These are phyloP conservation scores for Knoxdaviesia proteae DNA, from an alignment of 2,329 filamentous ascomycete species.

Conservation along the genomic window DNA sequence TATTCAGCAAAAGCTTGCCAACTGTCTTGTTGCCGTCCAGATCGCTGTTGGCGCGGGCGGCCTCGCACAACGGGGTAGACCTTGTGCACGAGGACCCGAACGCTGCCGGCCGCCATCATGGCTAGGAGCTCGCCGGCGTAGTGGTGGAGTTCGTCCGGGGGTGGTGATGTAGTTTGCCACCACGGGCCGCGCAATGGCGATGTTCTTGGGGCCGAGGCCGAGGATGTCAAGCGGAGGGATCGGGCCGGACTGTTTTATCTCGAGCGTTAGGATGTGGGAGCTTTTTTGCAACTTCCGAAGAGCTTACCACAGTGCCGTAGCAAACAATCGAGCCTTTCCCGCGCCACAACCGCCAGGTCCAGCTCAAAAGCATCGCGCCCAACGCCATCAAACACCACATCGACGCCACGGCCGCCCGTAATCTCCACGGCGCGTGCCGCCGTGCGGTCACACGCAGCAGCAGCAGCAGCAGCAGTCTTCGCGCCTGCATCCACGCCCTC, in stretches of 20 bases:
- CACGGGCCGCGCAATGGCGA: slow-evolving; percentile 54
- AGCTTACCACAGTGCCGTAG: slow-evolving; percentile 58
- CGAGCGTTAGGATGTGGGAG: slow-evolving; percentile 7
- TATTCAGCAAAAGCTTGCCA: slow-evolving; percentile 61
- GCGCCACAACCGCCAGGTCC: slow-evolving; percentile 49
- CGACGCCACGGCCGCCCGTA: slow-evolving; percentile 51
- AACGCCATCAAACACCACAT: slow-evolving; percentile 69
- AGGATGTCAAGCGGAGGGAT: slow-evolving; percentile 44
- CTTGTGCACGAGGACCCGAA: slow-evolving; percentile 56
- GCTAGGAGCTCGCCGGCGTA: slow-evolving; percentile 56
- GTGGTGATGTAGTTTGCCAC: slow-evolving; percentile 51
- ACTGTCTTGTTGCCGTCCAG: slow-evolving; percentile 65
- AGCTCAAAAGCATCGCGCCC: slow-evolving; percentile 70
- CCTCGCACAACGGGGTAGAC: slow-evolving; percentile 56
- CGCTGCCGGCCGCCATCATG: slow-evolving; percentile 44
- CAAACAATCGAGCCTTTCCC: slow-evolving; percentile 57
- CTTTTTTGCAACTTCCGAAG: not conserved
- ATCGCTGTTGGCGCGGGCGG: slow-evolving; percentile 52
- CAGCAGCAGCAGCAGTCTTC: not conserved
- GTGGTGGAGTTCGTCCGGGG: slow-evolving; percentile 46
- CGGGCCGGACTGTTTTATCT: slow-evolving; percentile 31
- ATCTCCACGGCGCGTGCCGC: slow-evolving; percentile 41
- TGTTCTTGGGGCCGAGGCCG: slow-evolving; percentile 50
- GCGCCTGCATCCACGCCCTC: too few species aligned
- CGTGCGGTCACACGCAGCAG: slow-evolving; percentile 26